Evolutionary conservation across 108 stramenopile species (phyloP), one percentile per base, ranked within the genome.

Genomic region (Poteriospumella lacustris): DNA sequence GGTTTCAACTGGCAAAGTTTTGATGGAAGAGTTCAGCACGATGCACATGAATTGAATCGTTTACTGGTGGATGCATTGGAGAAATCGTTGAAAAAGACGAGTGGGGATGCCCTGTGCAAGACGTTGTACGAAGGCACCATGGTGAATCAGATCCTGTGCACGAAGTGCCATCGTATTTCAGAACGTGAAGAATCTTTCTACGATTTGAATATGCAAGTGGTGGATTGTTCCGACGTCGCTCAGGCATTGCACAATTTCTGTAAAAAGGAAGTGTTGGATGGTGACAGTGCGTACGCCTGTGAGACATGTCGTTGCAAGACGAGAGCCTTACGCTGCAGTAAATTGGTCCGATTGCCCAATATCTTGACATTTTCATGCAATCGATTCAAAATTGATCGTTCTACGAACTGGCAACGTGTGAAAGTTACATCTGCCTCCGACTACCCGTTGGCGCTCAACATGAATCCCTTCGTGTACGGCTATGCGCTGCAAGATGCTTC

Each of bases 391-490:
- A 81, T 82, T 5, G 81, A 82, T 68, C 39, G 44, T 19, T 56
- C 52, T 15, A 78, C 34, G 24, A 56, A 76, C 9, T 9, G 77
- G 78, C 80, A 83, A 68, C 78, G 83, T 0, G 83, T 82, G 15
- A 83, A 83, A 80, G 81, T 82, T 34, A 79, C 77, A 26, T 41
- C 78, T 36, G 38, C 31, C 15, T 80, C 76, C 43, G 81, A 75
- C 56, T 83, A 77, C 72, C 83, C 83, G 24, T 33, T 83, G 31
- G 73, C 75, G 26, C 69, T 83, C 24, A 80, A 83, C 69, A 83
- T 82, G 83, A 70, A 77, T 36, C 81, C 83, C n/a, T 82, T 83
- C 75, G 39, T 82, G 47, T 75, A 82, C 28, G 80, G n/a, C n/a
- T n/a, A n/a, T n/a, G n/a, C n/a, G n/a, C n/a, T n/a, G n/a, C n/a